A percentile compares a stretch with the other conserved stretches of the same genome.
phyloP scores from a whole-genome alignment of 2,329 filamentous ascomycete genomes.

The Exophiala viscosa region DNA sequence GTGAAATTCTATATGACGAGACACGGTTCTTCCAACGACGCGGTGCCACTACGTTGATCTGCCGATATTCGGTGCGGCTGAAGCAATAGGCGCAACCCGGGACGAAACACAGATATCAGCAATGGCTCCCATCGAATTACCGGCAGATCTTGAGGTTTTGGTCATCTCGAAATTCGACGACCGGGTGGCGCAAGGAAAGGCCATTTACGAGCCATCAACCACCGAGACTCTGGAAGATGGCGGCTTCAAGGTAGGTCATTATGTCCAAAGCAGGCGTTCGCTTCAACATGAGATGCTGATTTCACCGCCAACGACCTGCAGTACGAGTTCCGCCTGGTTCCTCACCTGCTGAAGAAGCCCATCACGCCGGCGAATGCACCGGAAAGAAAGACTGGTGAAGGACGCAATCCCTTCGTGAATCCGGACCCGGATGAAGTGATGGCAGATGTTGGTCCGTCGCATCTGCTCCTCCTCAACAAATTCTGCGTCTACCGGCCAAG shows the following conservation, averaged over 20 bases:
- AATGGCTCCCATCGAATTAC: slow-evolving; percentile 6
- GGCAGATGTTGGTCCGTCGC: slow-evolving; percentile 22
- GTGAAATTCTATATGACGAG: too few relatives aligned
- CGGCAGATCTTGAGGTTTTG: slow-evolving; percentile 31
- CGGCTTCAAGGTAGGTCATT: slow-evolving; percentile 27
- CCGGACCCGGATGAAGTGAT: slow-evolving; percentile 29
- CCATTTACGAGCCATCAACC: slow-evolving; percentile 27
- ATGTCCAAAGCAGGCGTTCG: background rate
- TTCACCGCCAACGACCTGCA: slow-evolving; percentile 1
- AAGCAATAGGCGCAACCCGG: background rate
- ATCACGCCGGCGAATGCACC: slow-evolving; percentile 29
- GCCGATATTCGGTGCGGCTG: too few relatives aligned
- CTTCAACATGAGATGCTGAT: background rate
- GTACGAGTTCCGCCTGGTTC: slow-evolving; percentile 27
- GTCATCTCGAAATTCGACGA: slow-evolving; percentile 27
- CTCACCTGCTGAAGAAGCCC: slow-evolving; percentile 28
- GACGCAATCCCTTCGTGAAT: slow-evolving; percentile 27
- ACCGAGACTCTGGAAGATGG: slow-evolving; percentile 25
- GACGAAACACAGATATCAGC: background rate
- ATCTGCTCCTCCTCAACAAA: slow-evolving; percentile 30
- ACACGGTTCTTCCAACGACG: too few relatives aligned
- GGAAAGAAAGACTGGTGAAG: slow-evolving; percentile 23
- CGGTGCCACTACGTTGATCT: background rate
- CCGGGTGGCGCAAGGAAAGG: slow-evolving; percentile 22
- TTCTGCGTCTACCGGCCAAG: slow-evolving; percentile 34